Percentiles rank a stretch among this genome's conserved stretches.
Conservation (phyloP, 1,139 yeast genomes). For the Pichia sorboxylosa region DNA sequence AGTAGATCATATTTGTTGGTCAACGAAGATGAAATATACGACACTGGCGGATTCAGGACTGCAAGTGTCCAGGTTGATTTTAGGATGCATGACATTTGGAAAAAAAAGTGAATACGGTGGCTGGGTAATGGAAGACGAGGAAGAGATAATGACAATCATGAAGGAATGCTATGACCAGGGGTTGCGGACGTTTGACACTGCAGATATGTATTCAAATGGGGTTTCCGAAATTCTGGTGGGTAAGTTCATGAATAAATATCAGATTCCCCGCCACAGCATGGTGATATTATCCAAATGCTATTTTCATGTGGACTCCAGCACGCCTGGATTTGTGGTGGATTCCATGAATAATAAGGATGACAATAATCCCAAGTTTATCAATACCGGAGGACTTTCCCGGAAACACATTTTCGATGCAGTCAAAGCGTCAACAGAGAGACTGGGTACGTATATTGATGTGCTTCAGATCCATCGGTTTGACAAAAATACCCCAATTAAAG, state of each 20-base stretch:
- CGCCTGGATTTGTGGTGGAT: constrained; percentile 10
- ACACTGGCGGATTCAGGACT: constrained; percentile 30
- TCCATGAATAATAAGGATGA: constrained; percentile 8
- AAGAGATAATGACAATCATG: constrained; percentile 29
- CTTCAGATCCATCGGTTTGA: constrained; percentile 42
- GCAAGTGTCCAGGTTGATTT: constrained; percentile 36
- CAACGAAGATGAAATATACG: background rate
- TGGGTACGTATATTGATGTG: constrained; percentile 40
- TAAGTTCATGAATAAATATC: constrained; percentile 30
- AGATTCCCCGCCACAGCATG: constrained; percentile 34
- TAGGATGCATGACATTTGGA: constrained; percentile 50
- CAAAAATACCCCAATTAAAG: constrained; percentile 30
- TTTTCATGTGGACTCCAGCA: constrained; percentile 20
- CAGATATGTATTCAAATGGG: constrained; percentile 39
- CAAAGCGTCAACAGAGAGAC: constrained; percentile 32
- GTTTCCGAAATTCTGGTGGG: constrained; percentile 31
- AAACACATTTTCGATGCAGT: constrained; percentile 44
- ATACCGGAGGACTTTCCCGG: constrained; percentile 35
- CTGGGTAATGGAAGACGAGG: constrained; percentile 38
- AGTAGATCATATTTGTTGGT: too few relatives aligned
- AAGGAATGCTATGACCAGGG: constrained; percentile 41
- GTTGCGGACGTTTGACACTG: constrained; percentile 44
- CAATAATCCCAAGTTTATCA: constrained; percentile 21
- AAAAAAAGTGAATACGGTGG: constrained; percentile 28
- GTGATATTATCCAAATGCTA: constrained; percentile 35